A percentile compares a stretch with the other conserved stretches of the same genome.
These are phyloP conservation scores for Cylindrotheca fusiformis DNA, from an alignment of 108 stramenopile genomes.

Conservation along the genomic window DNA sequence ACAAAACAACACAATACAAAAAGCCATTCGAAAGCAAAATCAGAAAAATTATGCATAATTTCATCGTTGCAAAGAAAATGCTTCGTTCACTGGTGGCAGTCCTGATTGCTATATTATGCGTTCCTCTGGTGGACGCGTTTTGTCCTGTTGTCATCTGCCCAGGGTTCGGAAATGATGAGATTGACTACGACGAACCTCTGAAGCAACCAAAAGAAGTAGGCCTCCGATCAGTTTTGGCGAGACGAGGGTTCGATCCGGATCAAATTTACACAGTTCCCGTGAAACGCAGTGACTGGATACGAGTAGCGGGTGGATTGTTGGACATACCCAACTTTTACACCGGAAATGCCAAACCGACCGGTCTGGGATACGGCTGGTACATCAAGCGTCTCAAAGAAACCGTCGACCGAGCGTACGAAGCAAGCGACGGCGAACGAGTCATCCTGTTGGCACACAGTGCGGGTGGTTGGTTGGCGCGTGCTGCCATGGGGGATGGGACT, in stretches of 20 bases:
- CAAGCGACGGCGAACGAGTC: conserved; percentile 40
- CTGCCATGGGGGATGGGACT: conserved; percentile 65
- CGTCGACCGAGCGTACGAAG: conserved; percentile 44
- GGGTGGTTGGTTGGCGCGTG: conserved; percentile 90
- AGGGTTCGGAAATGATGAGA: conserved; percentile 81
- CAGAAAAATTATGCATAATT: too few species aligned
- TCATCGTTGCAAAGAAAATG: too few species aligned
- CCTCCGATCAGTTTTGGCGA: conserved; percentile 40
- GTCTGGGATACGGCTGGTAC: conserved; percentile 86
- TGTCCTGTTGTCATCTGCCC: conserved; percentile 64
- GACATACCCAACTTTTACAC: conserved; percentile 74
- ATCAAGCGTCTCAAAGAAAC: conserved; percentile 51
- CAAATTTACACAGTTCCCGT: conserved; percentile 69
- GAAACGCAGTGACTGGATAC: conserved; percentile 79
- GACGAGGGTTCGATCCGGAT: conserved; percentile 49
- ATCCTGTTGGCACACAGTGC: conserved; percentile 81
- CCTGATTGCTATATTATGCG: not conserved
- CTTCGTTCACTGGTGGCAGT: too few species aligned
- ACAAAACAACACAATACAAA: too few species aligned
- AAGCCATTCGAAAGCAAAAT: too few species aligned
- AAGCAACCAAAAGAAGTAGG: conserved; percentile 40
- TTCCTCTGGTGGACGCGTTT: not conserved
- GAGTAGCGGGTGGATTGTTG: conserved; percentile 67
- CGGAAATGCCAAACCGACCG: conserved; percentile 52
- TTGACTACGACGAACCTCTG: conserved; percentile 65